phyloP scores from a whole-genome alignment of 1,284 basidiomycete species.

The Cryptococcus floricola region DNA sequence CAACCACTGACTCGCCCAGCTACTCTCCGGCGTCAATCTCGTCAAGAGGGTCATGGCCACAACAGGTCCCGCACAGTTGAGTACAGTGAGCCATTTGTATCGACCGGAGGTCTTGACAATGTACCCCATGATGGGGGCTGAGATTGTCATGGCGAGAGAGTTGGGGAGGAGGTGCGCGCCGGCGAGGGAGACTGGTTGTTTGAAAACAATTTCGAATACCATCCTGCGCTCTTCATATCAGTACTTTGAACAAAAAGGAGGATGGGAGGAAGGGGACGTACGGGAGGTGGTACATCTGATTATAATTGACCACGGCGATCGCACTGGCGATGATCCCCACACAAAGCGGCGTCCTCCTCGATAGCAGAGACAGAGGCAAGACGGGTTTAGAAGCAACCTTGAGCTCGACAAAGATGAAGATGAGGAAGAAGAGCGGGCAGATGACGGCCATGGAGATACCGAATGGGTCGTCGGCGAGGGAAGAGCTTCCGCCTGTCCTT shows the following conservation, averaged over 20 bases:
- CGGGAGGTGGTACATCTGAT: conserved; percentile 34
- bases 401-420: conserved; percentile 29
- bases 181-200: conserved; percentile 16
- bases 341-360: conserved; percentile 21
- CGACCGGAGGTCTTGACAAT: conserved; percentile 19
- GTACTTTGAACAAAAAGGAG: background rate
- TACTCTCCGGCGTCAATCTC: conserved; percentile 7
- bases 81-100: conserved; percentile 25
- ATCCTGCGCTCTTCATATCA: conserved; percentile 5
- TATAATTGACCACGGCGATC: conserved; percentile 34
- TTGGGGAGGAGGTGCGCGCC: conserved; percentile 31
- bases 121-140: conserved; percentile 23
- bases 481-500: background rate
- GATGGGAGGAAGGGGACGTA: conserved; percentile 1
- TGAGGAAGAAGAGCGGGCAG: conserved; percentile 13
- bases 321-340: conserved; percentile 25
- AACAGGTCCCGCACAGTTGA: conserved; percentile 24
- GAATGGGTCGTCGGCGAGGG: conserved; percentile 10
- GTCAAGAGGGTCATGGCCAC: conserved; percentile 25
- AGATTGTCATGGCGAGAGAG: conserved; percentile 25
- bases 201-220: conserved; percentile 30
- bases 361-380: conserved; percentile 24
- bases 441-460: conserved; percentile 10
- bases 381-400: conserved; percentile 21
- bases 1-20: conserved; percentile 20